A percentile compares a stretch with the other conserved stretches of the same genome.
Evolutionary conservation across 768 basidiomycete species (phyloP).

Genomic region (Tricholoma sp.): DNA sequence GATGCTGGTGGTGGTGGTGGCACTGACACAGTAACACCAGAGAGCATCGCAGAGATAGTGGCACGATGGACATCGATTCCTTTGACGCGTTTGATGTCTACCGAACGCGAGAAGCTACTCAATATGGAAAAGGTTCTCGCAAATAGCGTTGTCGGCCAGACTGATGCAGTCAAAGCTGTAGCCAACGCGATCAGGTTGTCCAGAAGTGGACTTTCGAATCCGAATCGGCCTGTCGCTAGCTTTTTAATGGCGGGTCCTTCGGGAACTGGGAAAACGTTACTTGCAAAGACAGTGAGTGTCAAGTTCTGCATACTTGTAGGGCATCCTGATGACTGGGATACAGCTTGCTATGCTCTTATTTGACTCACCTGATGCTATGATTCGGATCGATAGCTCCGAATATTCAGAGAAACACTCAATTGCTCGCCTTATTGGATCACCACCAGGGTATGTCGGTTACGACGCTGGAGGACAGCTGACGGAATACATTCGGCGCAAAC

Average conservation of each 20-base stretch:
- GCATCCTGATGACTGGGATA: background rate
- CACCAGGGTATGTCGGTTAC: constrained; percentile 89
- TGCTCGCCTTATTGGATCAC: constrained; percentile 50
- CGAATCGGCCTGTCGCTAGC: constrained; percentile 83
- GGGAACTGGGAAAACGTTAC: constrained; percentile 86
- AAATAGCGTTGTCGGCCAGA: constrained; percentile 81
- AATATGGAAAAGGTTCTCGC: constrained; percentile 82
- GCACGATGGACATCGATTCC: constrained; percentile 92
- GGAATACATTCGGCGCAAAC: constrained; percentile 88
- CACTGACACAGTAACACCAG: constrained; percentile 72
- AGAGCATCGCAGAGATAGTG: constrained; percentile 93
- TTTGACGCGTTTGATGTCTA: constrained; percentile 79
- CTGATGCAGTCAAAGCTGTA: constrained; percentile 87
- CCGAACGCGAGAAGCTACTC: constrained; percentile 85
- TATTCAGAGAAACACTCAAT: constrained; percentile 75
- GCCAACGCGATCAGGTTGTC: constrained; percentile 92
- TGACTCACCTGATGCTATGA: constrained; percentile 88
- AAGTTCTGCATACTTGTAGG: background rate
- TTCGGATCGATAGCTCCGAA: constrained; percentile 89
- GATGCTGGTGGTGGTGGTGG: constrained; percentile 55
- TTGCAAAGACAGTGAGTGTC: constrained; percentile 77
- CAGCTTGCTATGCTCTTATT: constrained; percentile 87
- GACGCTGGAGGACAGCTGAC: constrained; percentile 89
- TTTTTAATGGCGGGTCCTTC: constrained; percentile 93
- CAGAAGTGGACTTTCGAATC: constrained; percentile 88